Evolutionary conservation across 768 basidiomycete species (phyloP).

Genomic region (Nidularia sp.): DNA sequence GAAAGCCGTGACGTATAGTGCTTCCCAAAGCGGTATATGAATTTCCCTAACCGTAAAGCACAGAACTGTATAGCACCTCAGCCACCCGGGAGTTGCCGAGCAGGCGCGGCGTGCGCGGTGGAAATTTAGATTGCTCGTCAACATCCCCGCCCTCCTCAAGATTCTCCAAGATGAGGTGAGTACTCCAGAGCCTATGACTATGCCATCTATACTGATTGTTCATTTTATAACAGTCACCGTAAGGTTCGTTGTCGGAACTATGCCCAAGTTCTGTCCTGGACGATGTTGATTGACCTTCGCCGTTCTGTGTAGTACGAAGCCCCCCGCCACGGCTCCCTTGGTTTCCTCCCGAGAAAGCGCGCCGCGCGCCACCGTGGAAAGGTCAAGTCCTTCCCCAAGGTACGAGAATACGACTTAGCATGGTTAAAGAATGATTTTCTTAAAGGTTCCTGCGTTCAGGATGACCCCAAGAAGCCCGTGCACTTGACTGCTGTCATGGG

Average conservation of each 20-base stretch:
- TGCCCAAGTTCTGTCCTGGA: conserved; percentile 1
- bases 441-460: conserved; percentile 41
- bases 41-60: too few relatives aligned
- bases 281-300: conserved; percentile 6
- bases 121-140: conserved; percentile 25
- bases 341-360: conserved; percentile 95
- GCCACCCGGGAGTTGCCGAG: conserved; percentile 37
- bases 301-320: conserved; percentile 77
- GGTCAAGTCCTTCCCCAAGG: conserved; percentile 99
- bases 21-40: too few relatives aligned
- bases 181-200: conserved; percentile 7
- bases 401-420: conserved; percentile 26
- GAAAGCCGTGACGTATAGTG: too few relatives aligned
- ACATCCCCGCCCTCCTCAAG: conserved; percentile 34
- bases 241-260: conserved; percentile 51
- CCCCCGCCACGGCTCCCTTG: conserved; percentile 96
- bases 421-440: neutral
- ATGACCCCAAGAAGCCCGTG: conserved; percentile 98
- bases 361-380: conserved; percentile 96
- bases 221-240: conserved; percentile 60
- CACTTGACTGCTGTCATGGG: conserved; percentile 98
- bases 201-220: conserved; percentile 5
- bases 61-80: conserved; percentile 35
- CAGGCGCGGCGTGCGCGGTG: conserved; percentile 5
- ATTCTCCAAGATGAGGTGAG: conserved; percentile 64